A percentile compares a stretch with the other conserved stretches of the same genome.
Conservation (phyloP, 306 rosid genomes). For the Castanea crenata region DNA sequence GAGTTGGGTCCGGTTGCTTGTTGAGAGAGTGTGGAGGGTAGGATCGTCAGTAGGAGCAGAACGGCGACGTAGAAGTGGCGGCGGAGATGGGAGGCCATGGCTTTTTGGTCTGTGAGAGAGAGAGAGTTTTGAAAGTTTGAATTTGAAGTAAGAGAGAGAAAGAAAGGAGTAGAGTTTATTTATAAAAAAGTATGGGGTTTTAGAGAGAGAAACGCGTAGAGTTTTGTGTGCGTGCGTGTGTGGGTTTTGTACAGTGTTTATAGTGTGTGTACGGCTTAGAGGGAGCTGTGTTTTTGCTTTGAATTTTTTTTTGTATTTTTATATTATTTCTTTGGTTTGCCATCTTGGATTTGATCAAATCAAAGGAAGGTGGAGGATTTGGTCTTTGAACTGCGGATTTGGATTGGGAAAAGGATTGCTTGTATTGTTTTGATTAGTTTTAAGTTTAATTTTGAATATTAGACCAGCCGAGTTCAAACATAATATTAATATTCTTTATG, state of each 20-base stretch:
- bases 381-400: background rate
- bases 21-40: conserved; percentile 31
- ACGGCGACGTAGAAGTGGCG: conserved; percentile 13
- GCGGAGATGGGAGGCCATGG: conserved; percentile 21
- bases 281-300: conserved; percentile 16
- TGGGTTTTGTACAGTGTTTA: background rate
- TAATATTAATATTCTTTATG: too few species aligned
- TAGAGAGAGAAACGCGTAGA: conserved; percentile 9
- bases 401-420: too few species aligned
- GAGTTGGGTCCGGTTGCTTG: conserved; percentile 34
- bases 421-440: too few species aligned
- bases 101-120: background rate
- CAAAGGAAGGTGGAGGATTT: background rate
- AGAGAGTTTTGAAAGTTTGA: background rate
- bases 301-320: background rate
- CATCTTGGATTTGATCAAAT: conserved; percentile 33
- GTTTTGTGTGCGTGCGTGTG: background rate
- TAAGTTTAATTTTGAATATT: too few species aligned
- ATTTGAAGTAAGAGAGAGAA: background rate
- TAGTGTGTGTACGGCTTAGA: background rate
- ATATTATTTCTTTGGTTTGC: background rate
- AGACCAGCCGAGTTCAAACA: too few species aligned
- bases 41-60: background rate
- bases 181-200: conserved; percentile 19
- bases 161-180: conserved; percentile 3